Evolutionary conservation across 106 monocot genomes (phyloP).

Genomic region (Allium cepa): DNA sequence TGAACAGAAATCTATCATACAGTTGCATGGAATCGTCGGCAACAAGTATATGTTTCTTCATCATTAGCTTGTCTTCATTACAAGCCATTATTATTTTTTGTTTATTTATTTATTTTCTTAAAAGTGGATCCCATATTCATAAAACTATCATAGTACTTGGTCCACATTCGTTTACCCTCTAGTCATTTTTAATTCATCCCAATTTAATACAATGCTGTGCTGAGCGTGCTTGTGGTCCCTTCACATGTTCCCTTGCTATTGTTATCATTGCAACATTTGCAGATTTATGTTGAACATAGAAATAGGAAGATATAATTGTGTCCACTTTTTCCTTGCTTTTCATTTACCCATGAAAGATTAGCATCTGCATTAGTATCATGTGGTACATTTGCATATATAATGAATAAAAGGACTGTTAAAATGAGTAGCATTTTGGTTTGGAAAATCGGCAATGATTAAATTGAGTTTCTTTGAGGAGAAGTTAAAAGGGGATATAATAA

Average conservation of each 20-base stretch:
- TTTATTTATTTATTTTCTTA: not conserved
- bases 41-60: constrained; percentile 46
- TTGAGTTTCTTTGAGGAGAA: too few relatives aligned
- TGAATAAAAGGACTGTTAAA: too few relatives aligned
- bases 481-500: too few relatives aligned
- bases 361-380: too few relatives aligned
- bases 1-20: constrained; percentile 78
- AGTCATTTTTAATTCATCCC: not conserved
- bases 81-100: not conserved
- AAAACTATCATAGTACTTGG: not conserved
- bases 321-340: too few relatives aligned
- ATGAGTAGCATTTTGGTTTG: too few relatives aligned
- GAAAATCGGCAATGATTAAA: too few relatives aligned
- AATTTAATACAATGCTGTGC: constrained; percentile 1
- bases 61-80: not conserved
- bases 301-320: too few relatives aligned
- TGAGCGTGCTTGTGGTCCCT: not conserved
- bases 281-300: too few relatives aligned
- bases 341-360: too few relatives aligned
- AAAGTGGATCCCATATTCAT: not conserved
- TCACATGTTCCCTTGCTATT: not conserved
- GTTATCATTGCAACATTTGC: too few relatives aligned
- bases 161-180: not conserved
- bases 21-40: constrained; percentile 83
- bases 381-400: too few relatives aligned